Conservation (phyloP, 805 yeast genomes). For the Kurtzmaniella cleridarum region DNA sequence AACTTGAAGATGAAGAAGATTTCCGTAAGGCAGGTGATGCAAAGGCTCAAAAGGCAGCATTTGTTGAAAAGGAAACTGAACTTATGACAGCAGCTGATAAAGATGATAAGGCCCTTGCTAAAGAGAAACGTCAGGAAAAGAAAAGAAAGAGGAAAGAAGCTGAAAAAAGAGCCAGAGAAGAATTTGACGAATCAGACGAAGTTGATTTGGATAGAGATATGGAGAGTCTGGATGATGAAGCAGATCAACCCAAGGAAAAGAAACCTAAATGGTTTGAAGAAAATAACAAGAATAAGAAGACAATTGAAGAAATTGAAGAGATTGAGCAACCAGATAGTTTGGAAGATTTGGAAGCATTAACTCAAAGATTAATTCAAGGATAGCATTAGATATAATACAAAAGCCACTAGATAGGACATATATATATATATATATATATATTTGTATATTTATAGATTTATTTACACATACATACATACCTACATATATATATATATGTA, state of each 20-base stretch:
- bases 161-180: slow-evolving; percentile 51
- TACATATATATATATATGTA: not conserved
- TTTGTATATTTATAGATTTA: too few species aligned
- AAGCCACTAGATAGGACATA: not conserved
- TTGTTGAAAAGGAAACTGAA: slow-evolving; percentile 59
- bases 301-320: slow-evolving; percentile 49
- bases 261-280: slow-evolving; percentile 49
- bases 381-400: not conserved
- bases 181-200: slow-evolving; percentile 20
- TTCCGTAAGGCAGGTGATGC: slow-evolving; percentile 74
- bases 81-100: slow-evolving; percentile 68
- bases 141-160: slow-evolving; percentile 82
- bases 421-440: not conserved
- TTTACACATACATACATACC: too few species aligned
- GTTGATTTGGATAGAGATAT: slow-evolving; percentile 45
- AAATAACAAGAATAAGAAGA: slow-evolving; percentile 15
- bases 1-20: slow-evolving; percentile 83
- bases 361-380: slow-evolving; percentile 42
- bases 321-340: slow-evolving; percentile 84
- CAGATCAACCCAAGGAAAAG: slow-evolving; percentile 29
- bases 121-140: slow-evolving; percentile 77
- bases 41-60: slow-evolving; percentile 58
- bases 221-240: slow-evolving; percentile 27
- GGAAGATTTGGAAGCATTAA: slow-evolving; percentile 90
- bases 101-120: slow-evolving; percentile 73